These are phyloP conservation scores for Escovopsis sp. DNA, from an alignment of 2,329 filamentous ascomycete species.

Conservation along the genomic window DNA sequence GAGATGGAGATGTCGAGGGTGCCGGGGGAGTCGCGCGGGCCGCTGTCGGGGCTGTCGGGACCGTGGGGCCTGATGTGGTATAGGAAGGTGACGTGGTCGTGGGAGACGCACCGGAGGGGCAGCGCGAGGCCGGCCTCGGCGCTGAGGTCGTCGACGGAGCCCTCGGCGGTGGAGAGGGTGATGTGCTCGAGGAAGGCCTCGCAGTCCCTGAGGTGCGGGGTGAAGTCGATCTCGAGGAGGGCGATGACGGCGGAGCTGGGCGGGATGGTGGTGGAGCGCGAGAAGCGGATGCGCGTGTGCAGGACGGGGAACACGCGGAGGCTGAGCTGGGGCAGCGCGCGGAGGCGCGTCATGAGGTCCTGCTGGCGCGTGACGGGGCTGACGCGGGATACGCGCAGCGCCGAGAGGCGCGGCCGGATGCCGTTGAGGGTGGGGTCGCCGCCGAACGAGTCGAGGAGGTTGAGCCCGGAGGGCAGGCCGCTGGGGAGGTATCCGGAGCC, in stretches of 20 bases:
- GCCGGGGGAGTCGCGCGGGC: conserved; percentile 28
- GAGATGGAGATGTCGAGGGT: conserved; percentile 46
- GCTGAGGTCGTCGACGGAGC: conserved; percentile 43
- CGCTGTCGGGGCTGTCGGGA: conserved; percentile 27
- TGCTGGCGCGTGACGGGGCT: conserved; percentile 50
- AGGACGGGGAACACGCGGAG: conserved; percentile 54
- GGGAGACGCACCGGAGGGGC: conserved; percentile 48
- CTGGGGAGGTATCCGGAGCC: conserved; percentile 54
- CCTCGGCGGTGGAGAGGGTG: conserved; percentile 40
- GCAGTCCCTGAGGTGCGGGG: conserved; percentile 48
- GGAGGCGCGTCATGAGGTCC: conserved; percentile 48
- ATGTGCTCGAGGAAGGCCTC: conserved; percentile 48
- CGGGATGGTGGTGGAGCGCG: conserved; percentile 44
- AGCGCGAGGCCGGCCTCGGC: conserved; percentile 31
- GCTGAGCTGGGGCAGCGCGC: conserved; percentile 45
- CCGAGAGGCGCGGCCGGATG: conserved; percentile 52
- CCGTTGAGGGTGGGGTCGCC: conserved; percentile 49
- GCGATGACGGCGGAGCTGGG: conserved; percentile 49
- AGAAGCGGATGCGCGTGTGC: conserved; percentile 60
- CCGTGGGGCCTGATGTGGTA: conserved; percentile 48
- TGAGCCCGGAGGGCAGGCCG: conserved; percentile 53
- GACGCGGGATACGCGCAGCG: conserved; percentile 59
- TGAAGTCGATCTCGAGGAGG: conserved; percentile 60
- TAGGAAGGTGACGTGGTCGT: conserved; percentile 62
- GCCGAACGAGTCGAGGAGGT: conserved; percentile 61